Evolutionary conservation across 306 rosid species (phyloP), one percentile per base, ranked within the genome.

Genomic region (Fragaria nilgerrensis): DNA sequence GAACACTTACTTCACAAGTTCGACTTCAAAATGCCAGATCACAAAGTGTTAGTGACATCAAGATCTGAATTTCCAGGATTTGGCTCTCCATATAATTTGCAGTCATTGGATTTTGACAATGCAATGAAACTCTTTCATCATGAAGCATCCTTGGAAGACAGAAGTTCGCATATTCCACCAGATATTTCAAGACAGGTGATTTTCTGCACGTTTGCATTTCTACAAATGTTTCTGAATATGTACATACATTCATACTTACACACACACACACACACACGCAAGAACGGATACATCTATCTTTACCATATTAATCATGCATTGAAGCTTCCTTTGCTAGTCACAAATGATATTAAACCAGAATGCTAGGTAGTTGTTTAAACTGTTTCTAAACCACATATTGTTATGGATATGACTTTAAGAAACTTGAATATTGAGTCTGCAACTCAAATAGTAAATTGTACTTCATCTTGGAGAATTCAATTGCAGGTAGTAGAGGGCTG

Each of bases 401-500:
- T 32, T 3, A 32, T 32, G 34, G 34, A 32, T 32, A 32, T 32
- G 34, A 32, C 34, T 32, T 32, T 3, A 32, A 32, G 34, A 0
- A 32, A 32, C 34, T 32, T 32, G 34, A 32, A 22, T 15, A 1
- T 44, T 68, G 4, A 2, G 55, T 44, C 36, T 23, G 37, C 37
- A 36, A 43, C 17, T 22, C 36, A 13, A 43, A 9, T 68, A 14
- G 32, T 52, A 34, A 29, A 0, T 45, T 22, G 13, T 32, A 69
- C 53, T 20, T 71, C 44, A 49, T 2, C 34, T 50, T 49, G 11
- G 19, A 49, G 2, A 29, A 2, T 44, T 84, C 45, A 65, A 67
- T 67, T 88, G 78, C 81, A 88, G 96, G 85, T 90, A 79, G 86
- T 81, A 32, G 72, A 59, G 75, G 71, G 80, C 14, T 87, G 90